Evolutionary conservation across 1,139 yeast genomes (phyloP).

Genomic region (Pneumocystis sp.): DNA sequence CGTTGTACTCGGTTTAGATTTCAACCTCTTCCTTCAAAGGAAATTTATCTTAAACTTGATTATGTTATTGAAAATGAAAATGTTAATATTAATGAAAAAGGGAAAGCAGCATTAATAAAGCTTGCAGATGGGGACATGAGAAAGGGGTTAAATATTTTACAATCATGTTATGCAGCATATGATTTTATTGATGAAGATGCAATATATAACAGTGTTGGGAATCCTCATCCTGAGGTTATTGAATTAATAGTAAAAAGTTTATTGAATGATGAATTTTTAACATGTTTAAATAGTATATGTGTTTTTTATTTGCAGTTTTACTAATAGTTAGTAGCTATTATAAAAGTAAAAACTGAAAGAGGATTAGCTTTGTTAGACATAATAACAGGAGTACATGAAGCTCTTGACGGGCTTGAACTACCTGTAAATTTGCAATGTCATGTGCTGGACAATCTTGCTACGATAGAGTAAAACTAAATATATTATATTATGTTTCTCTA

Average conservation of each 20-base stretch:
- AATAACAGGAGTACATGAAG: conserved; percentile 57
- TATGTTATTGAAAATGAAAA: conserved; percentile 57
- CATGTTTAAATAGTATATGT: conserved; percentile 51
- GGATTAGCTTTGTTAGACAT: conserved; percentile 87
- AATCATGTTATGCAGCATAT: conserved; percentile 79
- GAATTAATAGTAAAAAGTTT: conserved; percentile 61
- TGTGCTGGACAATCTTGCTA: conserved; percentile 34
- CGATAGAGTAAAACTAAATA: conserved; percentile 35
- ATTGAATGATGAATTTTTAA: conserved; percentile 76
- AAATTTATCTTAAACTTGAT: conserved; percentile 52
- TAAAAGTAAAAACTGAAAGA: conserved; percentile 41
- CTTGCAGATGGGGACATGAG: conserved; percentile 92
- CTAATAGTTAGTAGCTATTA: conserved; percentile 7
- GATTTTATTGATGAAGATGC: conserved; percentile 43
- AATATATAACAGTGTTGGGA: conserved; percentile 90
- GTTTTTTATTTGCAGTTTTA: neutral
- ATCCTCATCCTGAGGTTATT: conserved; percentile 80
- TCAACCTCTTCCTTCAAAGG: conserved; percentile 56
- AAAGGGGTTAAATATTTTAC: conserved; percentile 80
- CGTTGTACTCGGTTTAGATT: conserved; percentile 93
- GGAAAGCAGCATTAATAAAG: conserved; percentile 48
- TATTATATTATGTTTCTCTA: conserved; percentile 40
- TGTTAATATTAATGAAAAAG: conserved; percentile 42
- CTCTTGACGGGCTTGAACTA: conserved; percentile 45
- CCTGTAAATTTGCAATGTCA: conserved; percentile 9